phyloP scores from a whole-genome alignment of 2,329 filamentous ascomycete species.

The Eutypa lata region DNA sequence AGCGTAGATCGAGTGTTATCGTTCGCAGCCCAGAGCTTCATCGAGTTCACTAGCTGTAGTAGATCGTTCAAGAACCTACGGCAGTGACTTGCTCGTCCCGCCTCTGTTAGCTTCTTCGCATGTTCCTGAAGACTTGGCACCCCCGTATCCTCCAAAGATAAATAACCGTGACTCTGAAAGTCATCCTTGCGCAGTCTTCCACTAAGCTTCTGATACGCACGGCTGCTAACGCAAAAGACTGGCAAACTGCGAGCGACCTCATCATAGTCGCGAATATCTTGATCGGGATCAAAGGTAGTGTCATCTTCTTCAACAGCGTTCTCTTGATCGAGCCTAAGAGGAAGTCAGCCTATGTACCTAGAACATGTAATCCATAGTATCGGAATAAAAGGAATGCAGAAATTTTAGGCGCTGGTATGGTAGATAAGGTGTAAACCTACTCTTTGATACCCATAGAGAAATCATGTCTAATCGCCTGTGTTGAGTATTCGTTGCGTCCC shows the following conservation, averaged over 20 bases:
- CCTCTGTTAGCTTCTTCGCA: slow-evolving; percentile 54
- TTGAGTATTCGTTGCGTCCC: slow-evolving; percentile 55
- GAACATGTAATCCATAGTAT: too few species aligned
- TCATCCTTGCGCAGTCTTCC: slow-evolving; percentile 52
- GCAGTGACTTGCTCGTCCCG: slow-evolving; percentile 33
- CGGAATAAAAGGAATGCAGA: neutral
- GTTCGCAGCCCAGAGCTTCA: slow-evolving; percentile 30
- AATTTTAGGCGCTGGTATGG: too few species aligned
- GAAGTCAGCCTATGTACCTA: neutral
- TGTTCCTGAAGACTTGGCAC: slow-evolving; percentile 57
- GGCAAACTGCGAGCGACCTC: slow-evolving; percentile 52
- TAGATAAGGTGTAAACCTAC: slow-evolving; percentile 19
- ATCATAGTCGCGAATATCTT: slow-evolving; percentile 56
- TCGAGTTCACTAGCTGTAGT: slow-evolving; percentile 48
- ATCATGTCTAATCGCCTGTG: slow-evolving; percentile 51
- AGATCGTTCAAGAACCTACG: slow-evolving; percentile 50
- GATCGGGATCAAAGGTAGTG: slow-evolving; percentile 50
- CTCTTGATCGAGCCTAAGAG: slow-evolving; percentile 50
- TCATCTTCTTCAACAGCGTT: slow-evolving; percentile 48
- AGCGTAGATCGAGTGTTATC: slow-evolving; percentile 8
- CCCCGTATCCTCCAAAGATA: slow-evolving; percentile 50
- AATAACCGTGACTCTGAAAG: slow-evolving; percentile 48
- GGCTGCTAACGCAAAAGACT: slow-evolving; percentile 63
- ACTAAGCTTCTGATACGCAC: slow-evolving; percentile 60
- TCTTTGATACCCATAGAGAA: slow-evolving; percentile 60